Conservation (phyloP, 768 basidiomycete species). For the Trametes elegans region DNA sequence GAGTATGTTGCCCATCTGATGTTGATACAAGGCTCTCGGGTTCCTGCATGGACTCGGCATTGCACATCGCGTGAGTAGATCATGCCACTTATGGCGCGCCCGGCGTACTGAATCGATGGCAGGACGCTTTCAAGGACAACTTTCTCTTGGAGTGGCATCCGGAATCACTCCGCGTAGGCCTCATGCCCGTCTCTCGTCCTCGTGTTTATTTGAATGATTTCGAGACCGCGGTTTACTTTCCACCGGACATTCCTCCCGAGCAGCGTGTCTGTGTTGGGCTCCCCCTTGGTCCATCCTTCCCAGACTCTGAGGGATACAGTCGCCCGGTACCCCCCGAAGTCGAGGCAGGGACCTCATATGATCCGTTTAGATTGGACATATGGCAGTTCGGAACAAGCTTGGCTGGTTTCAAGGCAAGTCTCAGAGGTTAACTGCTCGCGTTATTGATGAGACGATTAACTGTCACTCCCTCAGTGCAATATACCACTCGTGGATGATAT, state of each 20-base stretch:
- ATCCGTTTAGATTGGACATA: constrained; percentile 2
- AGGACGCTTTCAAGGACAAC: constrained; percentile 12
- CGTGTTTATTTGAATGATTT: constrained; percentile 7
- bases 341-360: neutral
- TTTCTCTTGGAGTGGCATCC: constrained; percentile 8
- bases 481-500: too few relatives aligned
- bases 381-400: constrained; percentile 6
- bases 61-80: constrained; percentile 6
- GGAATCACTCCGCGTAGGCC: neutral
- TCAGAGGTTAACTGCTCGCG: too few relatives aligned
- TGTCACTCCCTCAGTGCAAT: too few relatives aligned
- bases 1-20: neutral
- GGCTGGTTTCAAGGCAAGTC: neutral
- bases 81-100: too few relatives aligned
- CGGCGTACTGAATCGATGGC: too few relatives aligned
- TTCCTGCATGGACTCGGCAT: neutral
- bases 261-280: neutral
- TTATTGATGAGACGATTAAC: too few relatives aligned
- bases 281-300: neutral
- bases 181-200: neutral
- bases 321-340: neutral
- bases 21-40: neutral
- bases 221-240: neutral
- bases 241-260: neutral
- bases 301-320: neutral